Conservation (phyloP, 2,329 filamentous ascomycete species). For the Penicillium polonicum region DNA sequence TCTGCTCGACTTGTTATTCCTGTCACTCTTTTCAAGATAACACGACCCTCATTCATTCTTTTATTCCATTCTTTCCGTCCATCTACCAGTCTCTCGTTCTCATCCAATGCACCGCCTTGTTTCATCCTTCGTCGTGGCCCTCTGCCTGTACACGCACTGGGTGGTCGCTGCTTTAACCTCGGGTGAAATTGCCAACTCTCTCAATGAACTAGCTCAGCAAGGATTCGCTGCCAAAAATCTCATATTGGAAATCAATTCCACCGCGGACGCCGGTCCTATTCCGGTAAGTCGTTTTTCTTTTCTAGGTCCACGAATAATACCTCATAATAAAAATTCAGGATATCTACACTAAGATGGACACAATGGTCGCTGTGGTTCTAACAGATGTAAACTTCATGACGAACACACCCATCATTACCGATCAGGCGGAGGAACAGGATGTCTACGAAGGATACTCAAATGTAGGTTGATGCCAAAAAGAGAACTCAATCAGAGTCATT, state of each 20-base stretch:
- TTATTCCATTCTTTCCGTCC: background rate
- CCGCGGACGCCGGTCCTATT: slow-evolving; percentile 7
- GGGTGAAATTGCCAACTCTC: slow-evolving; percentile 12
- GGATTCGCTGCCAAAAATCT: slow-evolving; percentile 13
- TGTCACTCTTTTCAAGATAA: slow-evolving; percentile 5
- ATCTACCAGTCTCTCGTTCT: background rate
- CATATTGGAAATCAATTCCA: slow-evolving; percentile 9
- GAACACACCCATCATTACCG: slow-evolving; percentile 7
- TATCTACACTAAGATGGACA: slow-evolving; percentile 11
- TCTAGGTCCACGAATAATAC: background rate
- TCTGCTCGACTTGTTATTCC: background rate
- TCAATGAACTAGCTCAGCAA: slow-evolving; percentile 14
- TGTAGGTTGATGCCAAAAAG: slow-evolving; percentile 5
- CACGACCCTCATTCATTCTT: background rate
- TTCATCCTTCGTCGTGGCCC: background rate
- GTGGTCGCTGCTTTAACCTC: slow-evolving; percentile 4
- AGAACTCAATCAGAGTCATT: background rate
- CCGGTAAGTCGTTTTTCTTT: background rate
- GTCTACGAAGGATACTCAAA: slow-evolving; percentile 19
- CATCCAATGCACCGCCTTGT: background rate
- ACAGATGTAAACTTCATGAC: slow-evolving; percentile 8
- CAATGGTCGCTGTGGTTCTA: slow-evolving; percentile 9
- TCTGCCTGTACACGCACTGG: background rate
- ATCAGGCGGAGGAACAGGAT: slow-evolving; percentile 2
- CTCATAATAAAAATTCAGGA: background rate